Percentiles rank a stretch among this genome's conserved stretches.
phyloP scores from a whole-genome alignment of 495 filamentous ascomycete genomes.

The Rhizodiscina lignyota region DNA sequence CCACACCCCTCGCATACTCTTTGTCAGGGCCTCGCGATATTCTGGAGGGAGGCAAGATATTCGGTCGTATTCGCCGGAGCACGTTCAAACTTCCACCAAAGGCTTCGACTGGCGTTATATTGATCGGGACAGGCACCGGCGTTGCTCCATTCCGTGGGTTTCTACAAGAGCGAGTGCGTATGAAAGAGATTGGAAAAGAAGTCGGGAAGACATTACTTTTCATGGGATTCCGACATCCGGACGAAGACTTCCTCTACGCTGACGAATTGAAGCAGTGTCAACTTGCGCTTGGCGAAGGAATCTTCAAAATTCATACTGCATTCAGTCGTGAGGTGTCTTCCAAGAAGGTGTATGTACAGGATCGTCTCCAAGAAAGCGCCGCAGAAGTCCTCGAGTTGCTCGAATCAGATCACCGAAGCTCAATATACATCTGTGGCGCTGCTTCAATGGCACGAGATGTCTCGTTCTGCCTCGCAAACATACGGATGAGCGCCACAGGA shows the following conservation, averaged over 20 bases:
- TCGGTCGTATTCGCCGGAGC: conserved; percentile 26
- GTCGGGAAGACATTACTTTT: conserved; percentile 27
- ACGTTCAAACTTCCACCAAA: conserved; percentile 28
- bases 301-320: background rate
- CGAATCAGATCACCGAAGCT: conserved; percentile 23
- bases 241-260: conserved; percentile 28
- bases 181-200: conserved; percentile 23
- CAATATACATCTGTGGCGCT: conserved; percentile 32
- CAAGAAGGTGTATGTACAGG: conserved; percentile 23
- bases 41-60: conserved; percentile 19
- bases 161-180: conserved; percentile 25
- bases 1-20: conserved; percentile 21
- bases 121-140: conserved; percentile 31
- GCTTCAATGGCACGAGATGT: conserved; percentile 36
- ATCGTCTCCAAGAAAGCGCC: conserved; percentile 20
- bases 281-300: conserved; percentile 10
- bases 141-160: conserved; percentile 32
- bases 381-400: conserved; percentile 22
- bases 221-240: conserved; percentile 27
- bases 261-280: conserved; percentile 19
- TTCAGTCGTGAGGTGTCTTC: background rate
- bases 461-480: conserved; percentile 18
- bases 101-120: conserved; percentile 21
- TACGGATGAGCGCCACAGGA: conserved; percentile 15
- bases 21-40: conserved; percentile 19